phyloP scores from a whole-genome alignment of 2,329 filamentous ascomycete species.

The Neopestalotiopsis sp. region DNA sequence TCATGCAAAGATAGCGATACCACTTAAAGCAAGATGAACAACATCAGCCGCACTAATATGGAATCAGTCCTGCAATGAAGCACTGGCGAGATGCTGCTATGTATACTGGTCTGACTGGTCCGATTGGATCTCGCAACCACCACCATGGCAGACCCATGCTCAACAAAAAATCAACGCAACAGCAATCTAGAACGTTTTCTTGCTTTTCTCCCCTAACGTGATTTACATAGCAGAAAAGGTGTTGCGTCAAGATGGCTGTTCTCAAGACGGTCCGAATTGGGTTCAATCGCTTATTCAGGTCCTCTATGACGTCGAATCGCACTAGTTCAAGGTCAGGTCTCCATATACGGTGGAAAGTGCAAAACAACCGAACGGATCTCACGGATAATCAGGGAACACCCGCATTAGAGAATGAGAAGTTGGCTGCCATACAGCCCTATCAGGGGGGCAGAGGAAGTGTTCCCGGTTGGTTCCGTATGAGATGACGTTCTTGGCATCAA shows the following conservation, averaged over 20 bases:
- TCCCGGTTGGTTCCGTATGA: neutral
- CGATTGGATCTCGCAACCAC: neutral
- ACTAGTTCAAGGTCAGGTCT: neutral
- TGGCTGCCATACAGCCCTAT: neutral
- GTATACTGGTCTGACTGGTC: too few species aligned
- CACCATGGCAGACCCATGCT: neutral
- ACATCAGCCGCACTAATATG: neutral
- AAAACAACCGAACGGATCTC: neutral
- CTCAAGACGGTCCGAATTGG: neutral
- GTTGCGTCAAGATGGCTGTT: neutral
- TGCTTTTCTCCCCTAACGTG: neutral
- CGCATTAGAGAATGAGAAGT: neutral
- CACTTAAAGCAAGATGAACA: neutral
- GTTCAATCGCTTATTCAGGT: neutral
- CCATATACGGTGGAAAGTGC: neutral
- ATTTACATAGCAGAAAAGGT: neutral
- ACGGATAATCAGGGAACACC: neutral
- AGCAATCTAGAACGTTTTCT: neutral
- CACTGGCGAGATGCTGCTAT: too few species aligned
- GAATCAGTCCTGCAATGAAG: too few species aligned
- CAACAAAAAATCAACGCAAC: neutral
- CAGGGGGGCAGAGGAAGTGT: neutral
- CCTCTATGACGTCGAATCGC: neutral
- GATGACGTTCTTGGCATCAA: constrained; percentile 14
- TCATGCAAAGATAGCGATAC: neutral